phyloP scores from a whole-genome alignment of 768 basidiomycete genomes.

The Polyporus arcularius region DNA sequence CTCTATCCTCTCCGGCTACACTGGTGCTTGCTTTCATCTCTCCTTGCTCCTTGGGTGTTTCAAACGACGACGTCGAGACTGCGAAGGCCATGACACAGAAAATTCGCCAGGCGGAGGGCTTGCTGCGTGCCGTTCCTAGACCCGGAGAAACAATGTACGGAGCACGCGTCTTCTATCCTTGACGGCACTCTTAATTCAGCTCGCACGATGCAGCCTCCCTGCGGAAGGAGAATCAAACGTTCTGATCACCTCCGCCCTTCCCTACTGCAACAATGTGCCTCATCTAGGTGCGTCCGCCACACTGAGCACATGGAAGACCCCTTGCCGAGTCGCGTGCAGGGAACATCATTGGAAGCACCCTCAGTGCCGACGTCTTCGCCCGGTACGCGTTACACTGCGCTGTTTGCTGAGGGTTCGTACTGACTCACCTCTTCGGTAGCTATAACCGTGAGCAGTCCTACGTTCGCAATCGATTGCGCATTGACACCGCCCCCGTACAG shows the following conservation, averaged over 20 bases:
- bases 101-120: constrained; percentile 43
- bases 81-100: constrained; percentile 35
- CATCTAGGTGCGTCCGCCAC: constrained; percentile 70
- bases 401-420: not conserved
- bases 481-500: constrained; percentile 21
- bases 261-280: constrained; percentile 96
- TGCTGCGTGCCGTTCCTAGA: constrained; percentile 45
- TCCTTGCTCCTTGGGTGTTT: not conserved
- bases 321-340: constrained; percentile 40
- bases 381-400: constrained; percentile 55
- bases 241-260: constrained; percentile 92
- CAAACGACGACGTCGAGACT: not conserved
- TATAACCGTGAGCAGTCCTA: constrained; percentile 20
- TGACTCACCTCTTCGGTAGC: not conserved
- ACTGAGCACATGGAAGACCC: constrained; percentile 15
- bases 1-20: not conserved
- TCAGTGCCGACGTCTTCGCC: constrained; percentile 97
- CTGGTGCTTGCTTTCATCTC: not conserved
- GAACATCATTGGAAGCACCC: constrained; percentile 92
- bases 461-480: not conserved
- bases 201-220: constrained; percentile 53
- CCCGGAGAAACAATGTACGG: constrained; percentile 47
- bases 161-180: not conserved
- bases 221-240: constrained; percentile 86
- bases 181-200: constrained; percentile 1